Conservation (phyloP, 768 basidiomycete species). For the Strobilomyces confusus region DNA sequence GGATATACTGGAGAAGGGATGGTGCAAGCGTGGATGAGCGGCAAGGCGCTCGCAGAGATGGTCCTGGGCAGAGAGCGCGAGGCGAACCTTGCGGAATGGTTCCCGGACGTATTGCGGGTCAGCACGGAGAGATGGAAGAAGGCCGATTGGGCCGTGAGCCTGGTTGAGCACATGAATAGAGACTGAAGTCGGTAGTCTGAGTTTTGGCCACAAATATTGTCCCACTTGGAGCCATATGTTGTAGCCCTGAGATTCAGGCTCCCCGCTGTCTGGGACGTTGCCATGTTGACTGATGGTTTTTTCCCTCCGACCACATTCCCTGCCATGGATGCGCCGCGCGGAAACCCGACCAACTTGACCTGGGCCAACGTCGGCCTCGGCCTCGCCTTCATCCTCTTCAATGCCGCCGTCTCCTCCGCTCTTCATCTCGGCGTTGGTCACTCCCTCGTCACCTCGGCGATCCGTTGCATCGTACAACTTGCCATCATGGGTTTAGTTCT, state of each 20-base stretch:
- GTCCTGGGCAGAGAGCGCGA: conserved; percentile 39
- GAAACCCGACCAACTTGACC: conserved; percentile 35
- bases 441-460: conserved; percentile 63
- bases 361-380: conserved; percentile 79
- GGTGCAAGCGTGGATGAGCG: conserved; percentile 68
- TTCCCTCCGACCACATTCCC: neutral
- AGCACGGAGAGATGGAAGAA: conserved; percentile 49
- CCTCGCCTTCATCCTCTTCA: conserved; percentile 70
- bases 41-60: conserved; percentile 57
- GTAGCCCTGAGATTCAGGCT: too few species aligned
- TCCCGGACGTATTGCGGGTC: conserved; percentile 49
- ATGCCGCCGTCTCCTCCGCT: conserved; percentile 58
- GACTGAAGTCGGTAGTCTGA: neutral
- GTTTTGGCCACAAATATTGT: too few species aligned
- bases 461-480: conserved; percentile 77
- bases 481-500: conserved; percentile 67
- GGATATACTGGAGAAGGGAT: conserved; percentile 74
- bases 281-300: neutral
- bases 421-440: conserved; percentile 67
- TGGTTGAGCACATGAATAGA: conserved; percentile 11
- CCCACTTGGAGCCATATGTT: too few species aligned
- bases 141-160: conserved; percentile 45
- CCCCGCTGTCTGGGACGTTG: neutral
- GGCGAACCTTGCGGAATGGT: conserved; percentile 35
- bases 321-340: conserved; percentile 31